Evolutionary conservation across 2,329 filamentous ascomycete species (phyloP), one percentile per base, ranked within the genome.

Genomic region (Xylaria sp.): DNA sequence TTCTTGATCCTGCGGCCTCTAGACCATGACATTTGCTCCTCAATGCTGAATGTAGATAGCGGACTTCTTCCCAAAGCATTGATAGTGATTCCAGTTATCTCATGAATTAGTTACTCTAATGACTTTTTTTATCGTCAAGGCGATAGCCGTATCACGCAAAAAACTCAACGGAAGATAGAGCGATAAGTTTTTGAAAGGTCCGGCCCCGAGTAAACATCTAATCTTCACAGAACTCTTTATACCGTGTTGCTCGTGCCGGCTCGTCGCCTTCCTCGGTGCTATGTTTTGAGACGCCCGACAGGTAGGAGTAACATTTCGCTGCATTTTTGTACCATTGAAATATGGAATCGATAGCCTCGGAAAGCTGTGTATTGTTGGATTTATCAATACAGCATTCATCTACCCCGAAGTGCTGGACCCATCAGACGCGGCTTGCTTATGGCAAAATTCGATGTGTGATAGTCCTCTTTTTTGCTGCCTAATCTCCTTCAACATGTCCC

Each of bases 131-230:
- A 25, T 57, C 31, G 12, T 53, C 53, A 14, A 57, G 54, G 19
- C 31, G 47, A 25, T 49, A 31, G 8, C 43, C 23, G 17, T 55
- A 19, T 0, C 4, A 9, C 3, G 6, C 8, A 40, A 63, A 57
- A 38, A 63, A 63, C 11, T 52, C 56, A 1, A 63, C 45, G 6
- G 23, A 59, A 21, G 45, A 28, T 7, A 21, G 57, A 1, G 61
- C 61, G 38, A 60, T 35, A n/a, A 60, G 56, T 47, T 63, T 47
- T 17, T 63, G 47, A 3, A 61, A 21, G 14, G 50, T 54, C 49
- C 49, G 54, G 4, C 33, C 14, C 2, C 43, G 35, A 3, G 51
- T 60, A 51, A 58, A 28, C 60, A 40, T 54, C 11, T 47, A 4
- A 19, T 35, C 54, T 9, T 38, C 12, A 0, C 43, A 31, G 28